phyloP scores from a whole-genome alignment of 768 basidiomycete species.

The Boletus tomentosulus region DNA sequence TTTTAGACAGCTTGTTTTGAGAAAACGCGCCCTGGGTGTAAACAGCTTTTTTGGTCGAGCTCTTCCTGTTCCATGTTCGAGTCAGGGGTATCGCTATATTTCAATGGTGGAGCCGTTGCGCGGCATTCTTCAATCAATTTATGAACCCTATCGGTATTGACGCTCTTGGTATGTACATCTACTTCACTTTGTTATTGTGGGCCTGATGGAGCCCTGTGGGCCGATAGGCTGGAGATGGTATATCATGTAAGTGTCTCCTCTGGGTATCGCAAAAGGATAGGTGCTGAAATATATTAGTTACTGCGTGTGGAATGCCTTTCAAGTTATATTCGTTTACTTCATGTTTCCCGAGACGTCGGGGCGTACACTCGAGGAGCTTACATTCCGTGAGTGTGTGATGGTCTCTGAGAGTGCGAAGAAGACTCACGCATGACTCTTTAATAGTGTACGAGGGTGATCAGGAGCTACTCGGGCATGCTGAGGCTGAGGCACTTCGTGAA shows the following conservation, averaged over 20 bases:
- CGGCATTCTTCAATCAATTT: conserved; percentile 1
- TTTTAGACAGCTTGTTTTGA: too few relatives aligned
- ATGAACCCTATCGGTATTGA: conserved; percentile 7
- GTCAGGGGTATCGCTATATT: conserved; percentile 58
- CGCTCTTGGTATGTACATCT: neutral
- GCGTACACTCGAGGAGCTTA: conserved; percentile 16
- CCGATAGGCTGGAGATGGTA: conserved; percentile 15
- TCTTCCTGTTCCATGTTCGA: conserved; percentile 60
- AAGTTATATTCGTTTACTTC: conserved; percentile 12
- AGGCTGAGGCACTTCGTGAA: neutral
- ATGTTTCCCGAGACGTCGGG: conserved; percentile 19
- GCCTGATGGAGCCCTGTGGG: neutral
- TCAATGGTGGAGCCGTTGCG: conserved; percentile 53
- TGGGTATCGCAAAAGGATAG: neutral
- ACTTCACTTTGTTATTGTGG: neutral
- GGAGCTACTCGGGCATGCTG: neutral
- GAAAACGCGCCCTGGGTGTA: too few relatives aligned
- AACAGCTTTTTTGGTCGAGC: conserved; percentile 56
- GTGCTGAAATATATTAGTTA: conserved; percentile 4
- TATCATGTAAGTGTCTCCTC: conserved; percentile 6
- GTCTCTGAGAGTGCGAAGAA: too few relatives aligned
- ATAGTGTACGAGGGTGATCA: conserved; percentile 7
- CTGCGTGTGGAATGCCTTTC: conserved; percentile 14
- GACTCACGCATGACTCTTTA: neutral
- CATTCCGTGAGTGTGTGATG: conserved; percentile 10